Evolutionary conservation across 2,329 filamentous ascomycete genomes (phyloP).

Genomic region (Penicillium oxalicum): DNA sequence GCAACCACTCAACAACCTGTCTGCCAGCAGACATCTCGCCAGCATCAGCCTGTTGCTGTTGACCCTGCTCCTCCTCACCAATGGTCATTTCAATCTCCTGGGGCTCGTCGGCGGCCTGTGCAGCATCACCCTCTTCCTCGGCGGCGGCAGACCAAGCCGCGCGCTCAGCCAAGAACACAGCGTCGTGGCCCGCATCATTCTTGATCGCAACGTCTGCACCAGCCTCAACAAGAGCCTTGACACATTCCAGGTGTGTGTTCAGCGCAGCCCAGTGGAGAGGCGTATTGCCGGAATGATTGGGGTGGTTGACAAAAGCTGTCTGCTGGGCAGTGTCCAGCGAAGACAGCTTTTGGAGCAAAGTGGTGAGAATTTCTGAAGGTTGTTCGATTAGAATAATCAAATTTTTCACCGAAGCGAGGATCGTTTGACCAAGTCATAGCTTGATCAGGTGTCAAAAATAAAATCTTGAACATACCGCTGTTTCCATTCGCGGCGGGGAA

Average conservation of each 20-base stretch:
- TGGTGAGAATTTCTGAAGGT: conserved; percentile 42
- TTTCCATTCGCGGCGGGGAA: conserved; percentile 92
- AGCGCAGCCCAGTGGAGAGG: conserved; percentile 89
- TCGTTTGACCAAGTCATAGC: conserved; percentile 1
- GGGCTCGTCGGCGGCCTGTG: conserved; percentile 15
- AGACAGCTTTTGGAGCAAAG: conserved; percentile 41
- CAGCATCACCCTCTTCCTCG: conserved; percentile 35
- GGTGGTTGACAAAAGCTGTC: conserved; percentile 39
- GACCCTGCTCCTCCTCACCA: conserved; percentile 16
- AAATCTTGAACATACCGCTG: conserved; percentile 50
- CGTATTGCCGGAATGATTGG: conserved; percentile 82
- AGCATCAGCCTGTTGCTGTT: conserved; percentile 8
- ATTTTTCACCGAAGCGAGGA: no score
- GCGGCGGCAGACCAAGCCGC: conserved; percentile 59
- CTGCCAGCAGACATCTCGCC: conserved; percentile 31
- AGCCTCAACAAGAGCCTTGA: conserved; percentile 68
- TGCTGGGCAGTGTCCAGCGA: conserved; percentile 15
- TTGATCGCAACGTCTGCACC: conserved; percentile 72
- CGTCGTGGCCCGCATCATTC: conserved; percentile 79
- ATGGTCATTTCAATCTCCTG: conserved; percentile 24
- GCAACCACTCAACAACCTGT: conserved; percentile 40
- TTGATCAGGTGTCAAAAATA: not conserved
- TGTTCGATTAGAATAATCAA: no score
- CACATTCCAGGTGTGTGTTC: conserved; percentile 75
- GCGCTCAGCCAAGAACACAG: conserved; percentile 67